Conservation (phyloP, 2,329 filamentous ascomycete species). For the Trichothecium roseum region DNA sequence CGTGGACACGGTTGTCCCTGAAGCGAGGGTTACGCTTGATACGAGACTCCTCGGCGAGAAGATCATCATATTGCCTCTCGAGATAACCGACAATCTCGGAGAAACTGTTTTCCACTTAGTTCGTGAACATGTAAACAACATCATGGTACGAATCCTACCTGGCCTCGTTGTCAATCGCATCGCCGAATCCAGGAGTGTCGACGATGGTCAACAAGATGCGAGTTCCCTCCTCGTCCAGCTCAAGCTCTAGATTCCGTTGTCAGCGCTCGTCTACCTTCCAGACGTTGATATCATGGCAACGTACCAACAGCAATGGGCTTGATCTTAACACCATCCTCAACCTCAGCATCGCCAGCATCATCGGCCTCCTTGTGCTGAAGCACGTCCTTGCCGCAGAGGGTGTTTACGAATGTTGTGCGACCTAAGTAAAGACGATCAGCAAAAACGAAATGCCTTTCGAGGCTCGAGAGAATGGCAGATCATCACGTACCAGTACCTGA, state of each 20-base stretch:
- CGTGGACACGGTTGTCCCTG: slow-evolving; percentile 97
- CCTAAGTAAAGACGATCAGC: slow-evolving; percentile 37
- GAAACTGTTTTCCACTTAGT: slow-evolving; percentile 49
- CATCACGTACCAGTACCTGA: slow-evolving; percentile 79
- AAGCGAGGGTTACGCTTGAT: slow-evolving; percentile 99
- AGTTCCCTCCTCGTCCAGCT: slow-evolving; percentile 96
- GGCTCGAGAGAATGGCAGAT: slow-evolving; percentile 1
- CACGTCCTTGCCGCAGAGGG: slow-evolving; percentile 90
- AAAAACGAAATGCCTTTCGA: no score
- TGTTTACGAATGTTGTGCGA: slow-evolving; percentile 98
- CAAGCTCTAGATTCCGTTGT: slow-evolving; percentile 54
- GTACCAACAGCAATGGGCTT: slow-evolving; percentile 95
- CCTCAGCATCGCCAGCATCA: slow-evolving; percentile 75
- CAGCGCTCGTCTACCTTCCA: not conserved
- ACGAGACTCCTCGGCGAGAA: slow-evolving; percentile 96
- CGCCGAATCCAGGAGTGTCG: slow-evolving; percentile 95
- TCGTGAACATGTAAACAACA: not conserved
- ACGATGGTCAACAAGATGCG: slow-evolving; percentile 97
- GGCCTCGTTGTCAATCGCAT: slow-evolving; percentile 98
- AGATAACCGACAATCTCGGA: slow-evolving; percentile 96
- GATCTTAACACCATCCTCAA: slow-evolving; percentile 97
- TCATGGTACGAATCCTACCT: slow-evolving; percentile 48
- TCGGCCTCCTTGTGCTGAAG: slow-evolving; percentile 87
- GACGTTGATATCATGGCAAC: slow-evolving; percentile 6
- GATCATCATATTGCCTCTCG: slow-evolving; percentile 98